Evolutionary conservation across 2,329 filamentous ascomycete species (phyloP).

Genomic region (Stachybotrys chlorohalonatus): DNA sequence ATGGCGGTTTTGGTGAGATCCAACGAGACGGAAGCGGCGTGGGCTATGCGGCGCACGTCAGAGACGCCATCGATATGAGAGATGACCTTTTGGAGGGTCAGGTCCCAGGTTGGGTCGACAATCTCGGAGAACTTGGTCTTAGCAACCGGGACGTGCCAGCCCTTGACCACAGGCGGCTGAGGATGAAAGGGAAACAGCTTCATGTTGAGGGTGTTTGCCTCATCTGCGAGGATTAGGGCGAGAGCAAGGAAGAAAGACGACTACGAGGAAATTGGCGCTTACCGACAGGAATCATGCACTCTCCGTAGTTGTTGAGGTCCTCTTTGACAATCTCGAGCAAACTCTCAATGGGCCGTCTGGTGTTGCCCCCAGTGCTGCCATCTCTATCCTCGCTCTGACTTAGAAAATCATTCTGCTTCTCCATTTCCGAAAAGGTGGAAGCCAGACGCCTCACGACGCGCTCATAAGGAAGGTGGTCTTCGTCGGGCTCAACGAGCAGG

Average conservation of each 20-base stretch:
- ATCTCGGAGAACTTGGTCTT: constrained; percentile 57
- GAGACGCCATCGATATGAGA: constrained; percentile 85
- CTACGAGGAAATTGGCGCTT: constrained; percentile 19
- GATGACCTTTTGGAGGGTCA: constrained; percentile 71
- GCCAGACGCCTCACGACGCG: constrained; percentile 81
- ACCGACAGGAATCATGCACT: constrained; percentile 98
- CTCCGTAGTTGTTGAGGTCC: constrained; percentile 92
- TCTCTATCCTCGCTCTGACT: constrained; percentile 45
- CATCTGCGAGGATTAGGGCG: constrained; percentile 44
- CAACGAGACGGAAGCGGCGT: constrained; percentile 76
- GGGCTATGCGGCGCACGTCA: constrained; percentile 78
- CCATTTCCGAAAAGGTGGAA: constrained; percentile 76
- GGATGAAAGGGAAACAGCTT: constrained; percentile 84
- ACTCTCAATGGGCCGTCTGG: constrained; percentile 66
- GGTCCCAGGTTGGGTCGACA: constrained; percentile 61
- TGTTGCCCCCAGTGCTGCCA: constrained; percentile 12
- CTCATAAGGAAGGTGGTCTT: constrained; percentile 71
- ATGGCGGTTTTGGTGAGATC: constrained; percentile 79
- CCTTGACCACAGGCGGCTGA: constrained; percentile 66
- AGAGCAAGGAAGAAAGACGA: background rate
- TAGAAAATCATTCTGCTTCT: constrained; percentile 83
- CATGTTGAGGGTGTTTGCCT: constrained; percentile 91
- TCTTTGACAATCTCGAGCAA: constrained; percentile 73
- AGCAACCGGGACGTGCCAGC: constrained; percentile 83
- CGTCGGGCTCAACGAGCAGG: constrained; percentile 59